A percentile compares a stretch with the other conserved stretches of the same genome.
Evolutionary conservation across 306 rosid genomes (phyloP).

Genomic region (Quercus robur): DNA sequence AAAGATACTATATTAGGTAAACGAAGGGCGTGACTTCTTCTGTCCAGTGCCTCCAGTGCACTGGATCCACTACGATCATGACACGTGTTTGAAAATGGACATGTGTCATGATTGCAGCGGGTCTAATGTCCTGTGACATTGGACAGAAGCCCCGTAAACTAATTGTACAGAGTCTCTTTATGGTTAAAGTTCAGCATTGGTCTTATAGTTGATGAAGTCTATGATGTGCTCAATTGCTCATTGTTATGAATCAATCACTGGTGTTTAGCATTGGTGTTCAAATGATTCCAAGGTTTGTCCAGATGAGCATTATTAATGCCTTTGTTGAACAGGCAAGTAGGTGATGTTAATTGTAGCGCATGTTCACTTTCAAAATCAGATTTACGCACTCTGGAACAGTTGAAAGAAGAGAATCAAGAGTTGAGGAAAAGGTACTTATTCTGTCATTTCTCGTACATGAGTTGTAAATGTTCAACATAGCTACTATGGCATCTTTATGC

Average conservation of each 20-base stretch:
- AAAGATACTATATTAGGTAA: too few species aligned
- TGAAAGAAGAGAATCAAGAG: constrained; percentile 64
- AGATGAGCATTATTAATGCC: neutral
- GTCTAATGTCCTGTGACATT: neutral
- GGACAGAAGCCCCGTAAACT: neutral
- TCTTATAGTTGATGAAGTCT: neutral
- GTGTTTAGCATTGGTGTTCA: neutral
- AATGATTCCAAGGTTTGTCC: neutral
- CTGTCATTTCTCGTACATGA: neutral
- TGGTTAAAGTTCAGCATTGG: neutral
- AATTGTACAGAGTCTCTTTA: neutral
- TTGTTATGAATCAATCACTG: neutral
- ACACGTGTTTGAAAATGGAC: too few species aligned
- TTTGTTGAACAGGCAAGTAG: constrained; percentile 44
- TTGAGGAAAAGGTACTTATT: constrained; percentile 62
- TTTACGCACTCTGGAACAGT: constrained; percentile 26
- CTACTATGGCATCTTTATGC: neutral
- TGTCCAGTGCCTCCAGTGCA: too few species aligned
- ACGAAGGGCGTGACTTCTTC: neutral
- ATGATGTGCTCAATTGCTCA: neutral
- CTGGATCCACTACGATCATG: too few species aligned
- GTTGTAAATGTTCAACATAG: neutral
- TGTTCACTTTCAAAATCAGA: constrained; percentile 20
- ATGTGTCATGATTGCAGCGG: too few species aligned
- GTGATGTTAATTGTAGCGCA: constrained; percentile 14